A percentile compares a stretch with the other conserved stretches of the same genome.
Evolutionary conservation across 2,329 filamentous ascomycete species (phyloP).

Genomic region (Hypoxylon sp.): DNA sequence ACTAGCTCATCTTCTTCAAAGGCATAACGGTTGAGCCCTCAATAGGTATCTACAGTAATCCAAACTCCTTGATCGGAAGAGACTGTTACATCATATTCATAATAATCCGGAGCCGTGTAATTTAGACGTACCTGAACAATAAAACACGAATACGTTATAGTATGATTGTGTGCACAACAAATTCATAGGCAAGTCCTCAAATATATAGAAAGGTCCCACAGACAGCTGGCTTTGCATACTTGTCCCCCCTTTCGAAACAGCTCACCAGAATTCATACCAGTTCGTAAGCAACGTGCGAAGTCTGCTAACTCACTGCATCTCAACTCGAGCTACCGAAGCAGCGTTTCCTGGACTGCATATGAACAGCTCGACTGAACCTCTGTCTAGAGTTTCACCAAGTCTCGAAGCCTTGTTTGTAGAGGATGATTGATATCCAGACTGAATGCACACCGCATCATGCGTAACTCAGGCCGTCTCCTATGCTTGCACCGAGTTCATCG

Average conservation of each 20-base stretch:
- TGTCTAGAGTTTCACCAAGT: constrained; percentile 4
- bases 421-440: constrained; percentile 5
- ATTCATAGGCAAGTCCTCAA: constrained; percentile 17
- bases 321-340: constrained; percentile 9
- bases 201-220: constrained; percentile 39
- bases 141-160: not conserved
- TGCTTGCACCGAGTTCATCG: constrained; percentile 15
- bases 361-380: constrained; percentile 11
- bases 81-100: not conserved
- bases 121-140: constrained; percentile 1
- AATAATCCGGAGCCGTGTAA: not conserved
- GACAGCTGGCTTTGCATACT: constrained; percentile 44
- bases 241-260: constrained; percentile 45
- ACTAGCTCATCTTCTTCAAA: not conserved
- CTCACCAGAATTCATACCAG: constrained; percentile 26
- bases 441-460: constrained; percentile 12
- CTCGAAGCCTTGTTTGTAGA: constrained; percentile 11
- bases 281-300: constrained; percentile 24
- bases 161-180: constrained; percentile 1
- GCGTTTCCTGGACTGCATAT: constrained; percentile 5
- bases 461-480: constrained; percentile 9
- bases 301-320: constrained; percentile 22
- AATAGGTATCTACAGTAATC: not conserved
- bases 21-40: not conserved
- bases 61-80: not conserved